Percentiles rank a stretch among this genome's conserved stretches.
These are phyloP conservation scores for Cryomyces antarcticus DNA, from an alignment of 495 filamentous ascomycete genomes.

Conservation along the genomic window DNA sequence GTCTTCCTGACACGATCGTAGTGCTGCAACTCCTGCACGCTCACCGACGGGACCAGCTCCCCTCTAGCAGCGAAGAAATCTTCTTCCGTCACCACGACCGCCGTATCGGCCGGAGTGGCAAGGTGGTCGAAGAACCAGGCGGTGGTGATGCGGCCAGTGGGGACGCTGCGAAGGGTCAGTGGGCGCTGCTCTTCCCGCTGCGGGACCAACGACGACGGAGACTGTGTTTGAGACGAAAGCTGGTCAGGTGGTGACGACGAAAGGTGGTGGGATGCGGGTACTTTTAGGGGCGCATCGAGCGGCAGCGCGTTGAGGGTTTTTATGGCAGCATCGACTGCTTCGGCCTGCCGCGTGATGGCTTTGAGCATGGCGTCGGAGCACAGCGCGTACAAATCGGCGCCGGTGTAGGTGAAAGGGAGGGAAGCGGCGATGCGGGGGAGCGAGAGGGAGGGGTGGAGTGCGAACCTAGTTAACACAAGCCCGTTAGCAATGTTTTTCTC, in stretches of 20 bases:
- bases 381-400: constrained; percentile 88
- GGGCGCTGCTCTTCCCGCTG: constrained; percentile 2
- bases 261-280: background rate
- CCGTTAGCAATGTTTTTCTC: constrained; percentile 5
- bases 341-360: constrained; percentile 80
- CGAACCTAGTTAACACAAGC: constrained; percentile 31
- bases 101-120: constrained; percentile 60
- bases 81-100: constrained; percentile 67
- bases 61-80: constrained; percentile 65
- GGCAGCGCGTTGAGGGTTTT: constrained; percentile 29
- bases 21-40: constrained; percentile 77
- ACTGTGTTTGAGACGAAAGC: too few species aligned
- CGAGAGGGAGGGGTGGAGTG: constrained; percentile 54
- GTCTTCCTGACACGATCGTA: constrained; percentile 64
- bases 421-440: constrained; percentile 50
- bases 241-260: too few species aligned
- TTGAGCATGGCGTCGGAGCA: constrained; percentile 98
- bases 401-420: constrained; percentile 90
- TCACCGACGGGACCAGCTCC: constrained; percentile 85
- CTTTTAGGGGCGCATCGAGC: background rate
- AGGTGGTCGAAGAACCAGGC: constrained; percentile 92
- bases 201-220: too few species aligned
- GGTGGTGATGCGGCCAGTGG: constrained; percentile 71
- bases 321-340: constrained; percentile 70
- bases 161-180: constrained; percentile 21